Percentiles rank a stretch among this genome's conserved stretches.
These are phyloP conservation scores for Madurella mycetomatis DNA, from an alignment of 2,329 filamentous ascomycete genomes.

Conservation along the genomic window DNA sequence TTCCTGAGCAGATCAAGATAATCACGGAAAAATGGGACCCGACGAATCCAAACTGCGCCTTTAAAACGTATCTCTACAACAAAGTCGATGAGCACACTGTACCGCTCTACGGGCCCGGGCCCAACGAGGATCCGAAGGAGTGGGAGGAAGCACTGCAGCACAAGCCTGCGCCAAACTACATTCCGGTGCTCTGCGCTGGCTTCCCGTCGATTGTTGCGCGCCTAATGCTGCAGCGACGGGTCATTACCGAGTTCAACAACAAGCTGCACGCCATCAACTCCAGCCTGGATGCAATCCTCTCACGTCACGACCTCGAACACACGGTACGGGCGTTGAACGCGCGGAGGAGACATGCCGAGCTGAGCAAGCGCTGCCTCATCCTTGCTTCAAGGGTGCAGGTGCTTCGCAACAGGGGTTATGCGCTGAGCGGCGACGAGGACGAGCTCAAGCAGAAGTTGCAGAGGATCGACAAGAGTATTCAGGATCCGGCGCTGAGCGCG, in stretches of 20 bases:
- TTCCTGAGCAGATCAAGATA: conserved; percentile 68
- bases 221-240: conserved; percentile 66
- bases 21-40: conserved; percentile 73
- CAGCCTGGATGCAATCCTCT: conserved; percentile 65
- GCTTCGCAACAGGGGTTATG: conserved; percentile 74
- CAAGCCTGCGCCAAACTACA: conserved; percentile 70
- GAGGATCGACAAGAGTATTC: conserved; percentile 62
- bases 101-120: conserved; percentile 69
- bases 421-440: conserved; percentile 74
- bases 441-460: conserved; percentile 68
- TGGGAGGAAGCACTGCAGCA: conserved; percentile 82
- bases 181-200: conserved; percentile 71
- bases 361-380: conserved; percentile 68
- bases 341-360: conserved; percentile 64
- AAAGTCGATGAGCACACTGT: conserved; percentile 69
- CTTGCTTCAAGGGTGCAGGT: conserved; percentile 78
- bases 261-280: conserved; percentile 77
- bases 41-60: conserved; percentile 61
- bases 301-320: conserved; percentile 71
- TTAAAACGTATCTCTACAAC: conserved; percentile 86
- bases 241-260: conserved; percentile 64
- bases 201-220: conserved; percentile 69
- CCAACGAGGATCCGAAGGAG: conserved; percentile 68
- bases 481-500: conserved; percentile 70
- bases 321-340: conserved; percentile 70